A percentile compares a stretch with the other conserved stretches of the same genome.
phyloP scores from a whole-genome alignment of 2,329 filamentous ascomycete genomes.

The Cercospora sp. region DNA sequence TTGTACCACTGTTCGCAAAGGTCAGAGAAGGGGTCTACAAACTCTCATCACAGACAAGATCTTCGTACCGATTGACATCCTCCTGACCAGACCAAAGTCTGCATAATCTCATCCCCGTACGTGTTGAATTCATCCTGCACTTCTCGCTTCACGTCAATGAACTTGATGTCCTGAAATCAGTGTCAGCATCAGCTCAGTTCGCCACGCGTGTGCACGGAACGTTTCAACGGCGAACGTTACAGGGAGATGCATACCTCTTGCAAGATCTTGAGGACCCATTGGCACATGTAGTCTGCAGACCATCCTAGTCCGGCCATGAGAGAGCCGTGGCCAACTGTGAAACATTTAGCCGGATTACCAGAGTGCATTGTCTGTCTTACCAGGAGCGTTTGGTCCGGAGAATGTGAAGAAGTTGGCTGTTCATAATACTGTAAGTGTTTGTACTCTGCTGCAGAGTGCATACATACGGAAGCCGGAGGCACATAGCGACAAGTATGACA shows the following conservation, averaged over 20 bases:
- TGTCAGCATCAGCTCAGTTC: not conserved
- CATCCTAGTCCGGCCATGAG: conserved; percentile 33
- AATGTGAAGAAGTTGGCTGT: conserved; percentile 35
- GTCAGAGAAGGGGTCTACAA: conserved; percentile 1
- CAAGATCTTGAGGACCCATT: conserved; percentile 36
- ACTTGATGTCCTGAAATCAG: conserved; percentile 29
- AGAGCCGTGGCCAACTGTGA: conserved; percentile 30
- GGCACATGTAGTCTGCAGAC: conserved; percentile 35
- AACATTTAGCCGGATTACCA: not conserved
- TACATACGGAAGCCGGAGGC: conserved; percentile 31
- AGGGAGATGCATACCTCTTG: conserved; percentile 21
- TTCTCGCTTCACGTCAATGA: conserved; percentile 31
- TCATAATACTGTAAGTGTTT: not conserved
- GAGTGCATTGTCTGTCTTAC: not conserved
- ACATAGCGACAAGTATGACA: conserved; percentile 33
- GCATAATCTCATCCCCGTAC: conserved; percentile 38
- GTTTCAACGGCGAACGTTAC: not conserved
- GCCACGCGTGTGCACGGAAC: not conserved
- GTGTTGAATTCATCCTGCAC: conserved; percentile 36
- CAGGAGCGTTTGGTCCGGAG: conserved; percentile 29
- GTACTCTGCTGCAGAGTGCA: not conserved
- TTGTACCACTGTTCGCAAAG: conserved; percentile 32
- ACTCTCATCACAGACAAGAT: not conserved
- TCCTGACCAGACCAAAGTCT: conserved; percentile 37
- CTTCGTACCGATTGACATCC: conserved; percentile 32